Conservation (phyloP, 1,284 basidiomycete genomes). For the Ceraceosorus guamensis region DNA sequence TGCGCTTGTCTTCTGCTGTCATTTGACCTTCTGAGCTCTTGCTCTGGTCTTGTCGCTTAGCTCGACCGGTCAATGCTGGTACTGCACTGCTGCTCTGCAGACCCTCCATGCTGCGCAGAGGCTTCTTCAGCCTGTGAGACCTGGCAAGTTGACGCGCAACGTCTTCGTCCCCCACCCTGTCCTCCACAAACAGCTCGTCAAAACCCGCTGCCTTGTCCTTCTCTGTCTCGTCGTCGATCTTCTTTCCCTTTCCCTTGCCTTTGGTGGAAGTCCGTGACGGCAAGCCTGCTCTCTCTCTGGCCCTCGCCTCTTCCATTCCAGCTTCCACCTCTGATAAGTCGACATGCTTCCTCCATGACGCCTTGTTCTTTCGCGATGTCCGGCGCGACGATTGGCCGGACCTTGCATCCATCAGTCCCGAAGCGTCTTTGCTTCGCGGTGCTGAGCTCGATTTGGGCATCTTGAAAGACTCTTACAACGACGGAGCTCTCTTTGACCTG, state of each 20-base stretch:
- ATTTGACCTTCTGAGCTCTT: not conserved
- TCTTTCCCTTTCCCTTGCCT: not conserved
- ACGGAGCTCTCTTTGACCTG: too few relatives aligned
- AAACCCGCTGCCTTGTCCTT: too few relatives aligned
- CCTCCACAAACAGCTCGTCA: conserved; percentile 8
- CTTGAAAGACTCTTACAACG: too few relatives aligned
- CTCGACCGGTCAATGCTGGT: conserved; percentile 5
- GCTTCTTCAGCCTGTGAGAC: not conserved
- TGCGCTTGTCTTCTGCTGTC: not conserved
- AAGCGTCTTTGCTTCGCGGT: too few relatives aligned
- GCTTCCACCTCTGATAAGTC: conserved; percentile 6
- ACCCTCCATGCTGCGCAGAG: conserved; percentile 9
- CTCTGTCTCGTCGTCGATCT: not conserved
- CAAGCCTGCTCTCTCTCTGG: conserved; percentile 4
- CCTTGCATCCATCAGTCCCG: too few relatives aligned
- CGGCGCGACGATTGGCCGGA: conserved; percentile 49
- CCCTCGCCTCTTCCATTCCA: conserved; percentile 8
- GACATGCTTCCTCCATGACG: conserved; percentile 76
- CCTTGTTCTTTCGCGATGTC: conserved; percentile 74
- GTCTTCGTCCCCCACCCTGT: conserved; percentile 9
- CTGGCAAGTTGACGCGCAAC: not conserved
- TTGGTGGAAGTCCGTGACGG: not conserved
- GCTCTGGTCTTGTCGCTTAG: not conserved
- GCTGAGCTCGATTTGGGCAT: too few relatives aligned
- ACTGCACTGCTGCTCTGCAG: conserved; percentile 7